These are phyloP conservation scores for Russula virescens DNA, from an alignment of 768 basidiomycete genomes.

Conservation along the genomic window DNA sequence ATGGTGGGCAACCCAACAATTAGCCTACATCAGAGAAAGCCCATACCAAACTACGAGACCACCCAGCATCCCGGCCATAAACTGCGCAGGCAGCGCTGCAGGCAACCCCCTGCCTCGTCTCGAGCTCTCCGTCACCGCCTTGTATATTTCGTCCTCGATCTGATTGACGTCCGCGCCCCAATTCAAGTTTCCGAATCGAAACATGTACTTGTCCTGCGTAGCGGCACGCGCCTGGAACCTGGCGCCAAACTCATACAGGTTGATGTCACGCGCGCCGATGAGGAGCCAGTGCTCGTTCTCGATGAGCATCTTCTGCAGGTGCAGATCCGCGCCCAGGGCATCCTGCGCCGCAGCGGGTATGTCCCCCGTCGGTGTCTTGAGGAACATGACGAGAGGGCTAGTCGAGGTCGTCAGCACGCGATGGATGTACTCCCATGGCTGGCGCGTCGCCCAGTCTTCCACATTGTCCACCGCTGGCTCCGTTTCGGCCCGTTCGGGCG, in stretches of 20 bases:
- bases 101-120: not conserved
- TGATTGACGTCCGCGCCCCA: constrained; percentile 17
- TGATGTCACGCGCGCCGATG: not conserved
- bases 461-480: not conserved
- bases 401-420: constrained; percentile 17
- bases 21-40: constrained; percentile 18
- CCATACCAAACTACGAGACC: constrained; percentile 22
- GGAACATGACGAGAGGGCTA: constrained; percentile 10
- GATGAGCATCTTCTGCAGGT: constrained; percentile 5
- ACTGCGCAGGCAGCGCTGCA: constrained; percentile 20
- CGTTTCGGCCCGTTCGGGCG: not conserved
- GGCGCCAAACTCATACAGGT: constrained; percentile 8
- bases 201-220: constrained; percentile 1
- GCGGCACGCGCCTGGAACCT: constrained; percentile 3
- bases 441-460: constrained; percentile 21
- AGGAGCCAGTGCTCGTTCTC: constrained; percentile 19
- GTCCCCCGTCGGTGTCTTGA: constrained; percentile 10
- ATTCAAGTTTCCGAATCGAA: constrained; percentile 11
- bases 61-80: constrained; percentile 21
- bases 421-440: constrained; percentile 21
- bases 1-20: not conserved
- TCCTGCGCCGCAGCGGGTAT: constrained; percentile 4
- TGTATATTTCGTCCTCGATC: constrained; percentile 16
- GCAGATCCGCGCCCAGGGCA: constrained; percentile 2
- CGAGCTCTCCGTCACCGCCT: not conserved